These are phyloP conservation scores for Phytophthora niederhauseri DNA, from an alignment of 352 stramenopile species.

Conservation along the genomic window DNA sequence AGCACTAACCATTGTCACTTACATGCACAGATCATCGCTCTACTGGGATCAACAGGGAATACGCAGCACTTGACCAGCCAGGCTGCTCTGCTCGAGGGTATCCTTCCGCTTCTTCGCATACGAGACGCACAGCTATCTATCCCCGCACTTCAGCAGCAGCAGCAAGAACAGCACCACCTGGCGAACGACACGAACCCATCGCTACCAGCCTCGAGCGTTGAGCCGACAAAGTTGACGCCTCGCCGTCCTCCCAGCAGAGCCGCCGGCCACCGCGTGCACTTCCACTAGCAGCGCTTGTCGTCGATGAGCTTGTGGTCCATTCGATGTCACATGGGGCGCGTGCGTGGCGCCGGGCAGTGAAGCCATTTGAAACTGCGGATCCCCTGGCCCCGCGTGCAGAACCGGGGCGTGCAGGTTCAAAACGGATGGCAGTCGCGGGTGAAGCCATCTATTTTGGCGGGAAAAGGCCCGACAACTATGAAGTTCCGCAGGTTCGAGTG, in stretches of 20 bases:
- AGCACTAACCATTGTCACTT: neutral
- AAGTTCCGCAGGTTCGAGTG: constrained; percentile 29
- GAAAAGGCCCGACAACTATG: constrained; percentile 23
- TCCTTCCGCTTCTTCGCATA: constrained; percentile 33
- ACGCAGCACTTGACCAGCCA: constrained; percentile 29
- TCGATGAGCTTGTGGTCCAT: constrained; percentile 1
- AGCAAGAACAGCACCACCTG: neutral
- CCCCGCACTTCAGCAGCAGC: constrained; percentile 12
- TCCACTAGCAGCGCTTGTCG: constrained; percentile 7
- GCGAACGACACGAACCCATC: neutral
- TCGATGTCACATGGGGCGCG: constrained; percentile 5
- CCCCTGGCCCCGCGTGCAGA: constrained; percentile 4
- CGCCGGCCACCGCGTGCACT: constrained; percentile 7
- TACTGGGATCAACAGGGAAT: constrained; percentile 17
- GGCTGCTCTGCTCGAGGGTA: constrained; percentile 26
- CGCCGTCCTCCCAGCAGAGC: constrained; percentile 11
- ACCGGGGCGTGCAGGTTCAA: constrained; percentile 8
- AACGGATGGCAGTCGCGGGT: constrained; percentile 18
- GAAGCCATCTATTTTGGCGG: constrained; percentile 33
- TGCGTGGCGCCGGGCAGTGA: constrained; percentile 16
- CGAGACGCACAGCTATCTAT: constrained; percentile 20
- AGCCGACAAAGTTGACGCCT: constrained; percentile 7
- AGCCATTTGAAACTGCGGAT: constrained; percentile 33
- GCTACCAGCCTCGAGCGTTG: neutral
- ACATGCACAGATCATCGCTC: constrained; percentile 27